phyloP scores from a whole-genome alignment of 129 eudicot species.

The Saposhnikovia divaricata region DNA sequence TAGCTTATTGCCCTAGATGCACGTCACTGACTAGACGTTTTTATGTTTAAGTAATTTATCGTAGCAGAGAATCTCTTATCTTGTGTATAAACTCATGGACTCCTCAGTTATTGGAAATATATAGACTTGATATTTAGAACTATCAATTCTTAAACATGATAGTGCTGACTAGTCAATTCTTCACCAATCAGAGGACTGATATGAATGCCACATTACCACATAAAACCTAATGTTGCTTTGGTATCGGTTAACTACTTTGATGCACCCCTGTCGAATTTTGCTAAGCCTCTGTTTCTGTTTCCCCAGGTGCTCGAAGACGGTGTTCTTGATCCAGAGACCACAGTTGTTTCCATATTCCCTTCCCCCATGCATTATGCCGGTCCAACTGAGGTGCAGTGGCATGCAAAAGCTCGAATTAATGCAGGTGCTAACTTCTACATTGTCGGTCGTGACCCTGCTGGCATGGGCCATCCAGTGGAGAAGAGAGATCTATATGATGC shows the following conservation, averaged over 20 bases:
- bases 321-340: slow-evolving; percentile 30
- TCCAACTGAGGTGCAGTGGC: slow-evolving; percentile 99
- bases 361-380: slow-evolving; percentile 99
- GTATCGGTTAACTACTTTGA: not conserved
- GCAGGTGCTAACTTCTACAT: slow-evolving; percentile 98
- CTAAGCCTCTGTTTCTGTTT: not conserved
- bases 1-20: not conserved
- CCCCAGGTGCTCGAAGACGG: slow-evolving; percentile 34
- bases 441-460: slow-evolving; percentile 94
- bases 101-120: not conserved
- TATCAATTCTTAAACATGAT: not conserved
- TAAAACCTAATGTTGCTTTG: not conserved
- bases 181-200: not conserved
- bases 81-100: not conserved
- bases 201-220: not conserved
- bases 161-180: not conserved
- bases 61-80: not conserved
- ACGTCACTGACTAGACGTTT: not conserved
- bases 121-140: not conserved
- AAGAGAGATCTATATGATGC: slow-evolving; percentile 87
- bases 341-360: slow-evolving; percentile 34
- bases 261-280: not conserved
- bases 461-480: slow-evolving; percentile 92
- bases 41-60: not conserved
- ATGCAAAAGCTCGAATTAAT: slow-evolving; percentile 93